These are phyloP conservation scores for Globisporangium takayamanum DNA, from an alignment of 352 stramenopile genomes.

Conservation along the genomic window DNA sequence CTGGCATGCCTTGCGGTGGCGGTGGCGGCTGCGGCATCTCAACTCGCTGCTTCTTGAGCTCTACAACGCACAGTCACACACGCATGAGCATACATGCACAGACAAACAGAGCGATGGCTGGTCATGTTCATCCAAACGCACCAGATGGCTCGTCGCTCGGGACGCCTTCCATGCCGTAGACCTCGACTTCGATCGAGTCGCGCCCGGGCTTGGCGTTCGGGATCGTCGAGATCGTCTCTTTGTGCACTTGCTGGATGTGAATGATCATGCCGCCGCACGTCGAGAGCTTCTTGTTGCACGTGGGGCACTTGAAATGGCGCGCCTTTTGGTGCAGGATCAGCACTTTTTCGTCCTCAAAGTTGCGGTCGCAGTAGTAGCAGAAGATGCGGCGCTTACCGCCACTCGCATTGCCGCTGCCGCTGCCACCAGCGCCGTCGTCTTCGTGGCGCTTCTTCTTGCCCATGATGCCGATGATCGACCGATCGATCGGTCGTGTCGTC, in stretches of 20 bases:
- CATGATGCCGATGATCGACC: slow-evolving; percentile 22
- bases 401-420: neutral
- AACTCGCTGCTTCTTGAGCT: slow-evolving; percentile 42
- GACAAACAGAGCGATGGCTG: neutral
- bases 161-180: slow-evolving; percentile 89
- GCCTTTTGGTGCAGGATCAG: slow-evolving; percentile 92
- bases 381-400: slow-evolving; percentile 59
- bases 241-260: slow-evolving; percentile 87
- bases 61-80: neutral
- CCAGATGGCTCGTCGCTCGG: slow-evolving; percentile 34
- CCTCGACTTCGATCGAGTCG: slow-evolving; percentile 77
- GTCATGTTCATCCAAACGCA: slow-evolving; percentile 3
- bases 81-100: neutral
- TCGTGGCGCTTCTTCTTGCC: slow-evolving; percentile 84
- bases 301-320: slow-evolving; percentile 89
- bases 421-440: slow-evolving; percentile 24
- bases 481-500: slow-evolving; percentile 1
- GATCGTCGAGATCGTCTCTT: slow-evolving; percentile 73
- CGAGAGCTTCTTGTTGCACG: slow-evolving; percentile 90
- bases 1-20: neutral
- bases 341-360: slow-evolving; percentile 90
- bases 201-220: slow-evolving; percentile 81
- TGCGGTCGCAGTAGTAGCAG: slow-evolving; percentile 92
- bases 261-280: slow-evolving; percentile 87
- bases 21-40: slow-evolving; percentile 13